Evolutionary conservation across 163 green algal species (phyloP).

Genomic region (Chloroidium sp.): DNA sequence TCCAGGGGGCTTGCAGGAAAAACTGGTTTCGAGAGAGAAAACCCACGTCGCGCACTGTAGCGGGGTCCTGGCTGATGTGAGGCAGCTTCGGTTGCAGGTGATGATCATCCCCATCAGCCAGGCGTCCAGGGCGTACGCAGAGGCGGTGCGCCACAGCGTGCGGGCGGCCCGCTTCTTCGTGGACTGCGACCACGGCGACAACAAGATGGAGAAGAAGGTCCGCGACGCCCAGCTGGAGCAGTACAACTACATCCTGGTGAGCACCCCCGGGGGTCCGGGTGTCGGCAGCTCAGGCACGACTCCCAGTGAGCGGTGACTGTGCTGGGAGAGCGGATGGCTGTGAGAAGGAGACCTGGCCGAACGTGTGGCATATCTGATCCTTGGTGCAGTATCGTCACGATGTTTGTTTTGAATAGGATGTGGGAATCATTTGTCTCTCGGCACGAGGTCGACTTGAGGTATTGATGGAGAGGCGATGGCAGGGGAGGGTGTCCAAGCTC

Average conservation of each 20-base stretch:
- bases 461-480: neutral
- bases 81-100: constrained; percentile 34
- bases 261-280: neutral
- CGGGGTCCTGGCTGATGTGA: no score
- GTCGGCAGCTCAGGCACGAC: neutral
- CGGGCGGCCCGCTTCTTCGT: constrained; percentile 53
- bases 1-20: no score
- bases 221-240: constrained; percentile 95
- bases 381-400: neutral
- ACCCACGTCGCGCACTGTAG: no score
- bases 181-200: constrained; percentile 73
- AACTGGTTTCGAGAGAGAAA: no score
- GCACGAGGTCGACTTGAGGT: no score
- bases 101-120: constrained; percentile 92
- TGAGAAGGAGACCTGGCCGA: neutral
- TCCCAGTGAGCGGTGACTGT: neutral
- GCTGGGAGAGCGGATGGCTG: neutral
- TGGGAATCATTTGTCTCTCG: neutral
- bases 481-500: neutral
- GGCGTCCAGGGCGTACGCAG: constrained; percentile 43
- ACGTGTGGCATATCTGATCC: neutral
- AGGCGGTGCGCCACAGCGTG: constrained; percentile 50
- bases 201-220: constrained; percentile 98
- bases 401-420: neutral
- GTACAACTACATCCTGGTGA: constrained; percentile 99